These are phyloP conservation scores for Coemansia sp. DNA, from an alignment of 192 early-diverging fungal genomes.

Conservation along the genomic window DNA sequence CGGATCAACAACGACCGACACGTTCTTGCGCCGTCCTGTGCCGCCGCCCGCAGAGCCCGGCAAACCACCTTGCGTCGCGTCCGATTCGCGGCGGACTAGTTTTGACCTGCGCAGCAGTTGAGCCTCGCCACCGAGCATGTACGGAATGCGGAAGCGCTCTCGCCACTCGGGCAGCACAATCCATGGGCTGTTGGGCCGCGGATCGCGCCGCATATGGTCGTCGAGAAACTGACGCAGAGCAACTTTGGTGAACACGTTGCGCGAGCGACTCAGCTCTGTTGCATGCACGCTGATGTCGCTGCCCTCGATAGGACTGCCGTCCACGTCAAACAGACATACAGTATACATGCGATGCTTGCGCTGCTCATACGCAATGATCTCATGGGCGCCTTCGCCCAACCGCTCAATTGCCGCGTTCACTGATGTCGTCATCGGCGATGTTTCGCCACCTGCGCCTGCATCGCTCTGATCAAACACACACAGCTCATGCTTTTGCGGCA, in stretches of 20 bases:
- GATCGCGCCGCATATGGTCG: conserved; percentile 34
- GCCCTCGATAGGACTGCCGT: conserved; percentile 36
- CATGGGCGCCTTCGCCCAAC: conserved; percentile 16
- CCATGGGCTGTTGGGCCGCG: conserved; percentile 44
- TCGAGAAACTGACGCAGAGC: conserved; percentile 48
- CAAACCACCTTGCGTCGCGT: not conserved
- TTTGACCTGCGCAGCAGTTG: conserved; percentile 15
- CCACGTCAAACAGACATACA: conserved; percentile 41
- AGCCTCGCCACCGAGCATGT: conserved; percentile 39
- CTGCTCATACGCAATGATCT: conserved; percentile 31
- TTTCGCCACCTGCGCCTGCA: not conserved
- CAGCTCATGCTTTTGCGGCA: conserved; percentile 16
- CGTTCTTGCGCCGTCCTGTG: not conserved
- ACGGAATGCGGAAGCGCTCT: conserved; percentile 51
- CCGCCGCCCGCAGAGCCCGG: not conserved
- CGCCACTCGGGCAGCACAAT: conserved; percentile 39
- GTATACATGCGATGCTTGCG: conserved; percentile 33
- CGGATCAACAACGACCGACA: conserved; percentile 32
- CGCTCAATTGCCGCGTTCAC: conserved; percentile 29
- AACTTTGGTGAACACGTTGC: conserved; percentile 53
- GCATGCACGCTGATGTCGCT: conserved; percentile 47
- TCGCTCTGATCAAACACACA: conserved; percentile 1
- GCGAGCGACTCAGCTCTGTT: conserved; percentile 41
- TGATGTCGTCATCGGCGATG: not conserved
- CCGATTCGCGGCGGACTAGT: not conserved